Percentiles rank a stretch among this genome's conserved stretches.
These are phyloP conservation scores for Pythium monospermum DNA, from an alignment of 352 stramenopile genomes.

Conservation along the genomic window DNA sequence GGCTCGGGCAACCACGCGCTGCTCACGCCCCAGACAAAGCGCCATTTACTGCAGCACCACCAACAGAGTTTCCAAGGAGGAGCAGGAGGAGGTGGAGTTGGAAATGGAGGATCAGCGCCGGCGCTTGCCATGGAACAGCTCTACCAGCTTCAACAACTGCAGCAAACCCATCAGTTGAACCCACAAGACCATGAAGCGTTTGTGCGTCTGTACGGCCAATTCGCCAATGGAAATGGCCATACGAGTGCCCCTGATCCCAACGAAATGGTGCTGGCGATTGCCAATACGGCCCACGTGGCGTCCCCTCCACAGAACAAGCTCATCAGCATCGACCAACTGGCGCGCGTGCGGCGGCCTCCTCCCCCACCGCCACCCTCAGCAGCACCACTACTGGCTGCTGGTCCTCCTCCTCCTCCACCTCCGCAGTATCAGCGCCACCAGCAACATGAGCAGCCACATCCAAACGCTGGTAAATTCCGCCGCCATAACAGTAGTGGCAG, in stretches of 20 bases:
- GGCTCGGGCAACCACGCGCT: slow-evolving; percentile 3
- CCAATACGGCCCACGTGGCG: too few species aligned
- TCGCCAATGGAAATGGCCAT: too few species aligned
- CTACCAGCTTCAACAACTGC: slow-evolving; percentile 15
- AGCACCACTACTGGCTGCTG: too few species aligned
- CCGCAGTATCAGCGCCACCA: neutral
- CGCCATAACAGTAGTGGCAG: slow-evolving; percentile 7
- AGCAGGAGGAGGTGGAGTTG: too few species aligned
- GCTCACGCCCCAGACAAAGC: slow-evolving; percentile 1
- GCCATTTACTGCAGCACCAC: too few species aligned
- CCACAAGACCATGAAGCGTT: slow-evolving; percentile 16
- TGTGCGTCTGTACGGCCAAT: slow-evolving; percentile 15
- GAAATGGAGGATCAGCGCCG: neutral
- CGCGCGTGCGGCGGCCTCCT: neutral
- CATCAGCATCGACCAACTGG: slow-evolving; percentile 12
- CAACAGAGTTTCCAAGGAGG: too few species aligned
- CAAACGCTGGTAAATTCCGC: slow-evolving; percentile 2
- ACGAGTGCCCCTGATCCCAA: too few species aligned
- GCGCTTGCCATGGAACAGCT: slow-evolving; percentile 8
- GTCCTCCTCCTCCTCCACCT: neutral
- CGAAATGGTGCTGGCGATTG: too few species aligned
- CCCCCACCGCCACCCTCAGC: neutral
- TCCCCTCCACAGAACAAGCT: slow-evolving; percentile 8
- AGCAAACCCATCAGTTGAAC: slow-evolving; percentile 13
- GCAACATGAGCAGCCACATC: neutral